Evolutionary conservation across 2,329 filamentous ascomycete genomes (phyloP).

Genomic region (Didymella exigua): DNA sequence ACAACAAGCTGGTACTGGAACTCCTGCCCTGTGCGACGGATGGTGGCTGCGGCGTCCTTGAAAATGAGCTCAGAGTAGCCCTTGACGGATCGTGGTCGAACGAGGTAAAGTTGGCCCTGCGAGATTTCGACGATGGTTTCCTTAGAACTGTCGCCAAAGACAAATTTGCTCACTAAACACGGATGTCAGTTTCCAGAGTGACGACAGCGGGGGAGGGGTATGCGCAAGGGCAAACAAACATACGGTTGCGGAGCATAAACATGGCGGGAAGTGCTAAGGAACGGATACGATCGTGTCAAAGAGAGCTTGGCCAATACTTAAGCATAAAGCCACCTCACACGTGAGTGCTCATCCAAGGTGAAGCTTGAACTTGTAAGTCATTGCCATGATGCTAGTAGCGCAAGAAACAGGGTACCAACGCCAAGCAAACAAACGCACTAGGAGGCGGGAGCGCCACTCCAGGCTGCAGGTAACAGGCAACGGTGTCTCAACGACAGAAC

Average conservation of each 20-base stretch:
- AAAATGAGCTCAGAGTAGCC: constrained; percentile 99
- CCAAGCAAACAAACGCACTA: constrained; percentile 12
- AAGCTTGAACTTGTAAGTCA: constrained; percentile 4
- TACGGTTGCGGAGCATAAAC: constrained; percentile 51
- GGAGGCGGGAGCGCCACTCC: constrained; percentile 2
- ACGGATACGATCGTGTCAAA: constrained; percentile 26
- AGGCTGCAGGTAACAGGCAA: constrained; percentile 6
- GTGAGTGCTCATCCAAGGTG: constrained; percentile 9
- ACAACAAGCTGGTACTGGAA: constrained; percentile 97
- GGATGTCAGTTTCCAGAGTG: constrained; percentile 28
- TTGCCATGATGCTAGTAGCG: constrained; percentile 19
- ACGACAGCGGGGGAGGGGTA: constrained; percentile 37
- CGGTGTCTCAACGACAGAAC: not conserved
- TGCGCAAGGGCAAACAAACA: constrained; percentile 29
- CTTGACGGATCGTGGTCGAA: constrained; percentile 92
- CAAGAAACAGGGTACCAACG: constrained; percentile 9
- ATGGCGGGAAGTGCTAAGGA: constrained; percentile 34
- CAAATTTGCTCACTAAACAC: constrained; percentile 79
- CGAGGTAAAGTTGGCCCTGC: constrained; percentile 95
- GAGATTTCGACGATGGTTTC: constrained; percentile 93
- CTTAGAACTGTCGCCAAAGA: constrained; percentile 87
- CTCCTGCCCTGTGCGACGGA: constrained; percentile 90
- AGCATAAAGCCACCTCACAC: constrained; percentile 16
- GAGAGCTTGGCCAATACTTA: constrained; percentile 19
- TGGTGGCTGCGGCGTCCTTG: constrained; percentile 91